Percentiles rank a stretch among this genome's conserved stretches.
phyloP scores from a whole-genome alignment of 306 rosid genomes.

The Fagus sylvatica region DNA sequence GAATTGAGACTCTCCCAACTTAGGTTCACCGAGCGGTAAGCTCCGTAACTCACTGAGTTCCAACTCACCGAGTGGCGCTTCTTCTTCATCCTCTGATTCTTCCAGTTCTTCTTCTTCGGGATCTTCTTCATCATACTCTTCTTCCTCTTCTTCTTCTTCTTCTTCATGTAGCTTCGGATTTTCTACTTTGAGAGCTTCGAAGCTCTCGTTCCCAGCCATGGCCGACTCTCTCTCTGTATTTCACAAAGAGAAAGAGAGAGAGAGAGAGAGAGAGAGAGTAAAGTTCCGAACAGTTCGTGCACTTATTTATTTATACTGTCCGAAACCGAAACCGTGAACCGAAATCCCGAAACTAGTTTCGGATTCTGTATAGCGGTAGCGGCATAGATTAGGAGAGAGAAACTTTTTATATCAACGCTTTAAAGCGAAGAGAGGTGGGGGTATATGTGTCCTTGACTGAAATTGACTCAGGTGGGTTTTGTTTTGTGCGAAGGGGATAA shows the following conservation, averaged over 20 bases:
- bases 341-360: constrained; percentile 17
- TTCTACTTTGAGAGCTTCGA: constrained; percentile 30
- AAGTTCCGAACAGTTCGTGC: constrained; percentile 33
- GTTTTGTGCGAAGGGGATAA: constrained; percentile 26
- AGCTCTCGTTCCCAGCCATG: constrained; percentile 53
- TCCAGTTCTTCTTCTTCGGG: constrained; percentile 7
- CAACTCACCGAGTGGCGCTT: constrained; percentile 23
- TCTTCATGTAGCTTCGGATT: constrained; percentile 22
- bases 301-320: constrained; percentile 28
- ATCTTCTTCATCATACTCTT: constrained; percentile 10
- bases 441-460: constrained; percentile 60
- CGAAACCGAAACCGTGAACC: constrained; percentile 30
- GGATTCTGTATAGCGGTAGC: constrained; percentile 36
- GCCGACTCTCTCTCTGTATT: constrained; percentile 31
- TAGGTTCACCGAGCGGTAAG: constrained; percentile 7
- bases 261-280: constrained; percentile 36
- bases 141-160: constrained; percentile 23
- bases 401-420: constrained; percentile 7
- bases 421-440: constrained; percentile 24
- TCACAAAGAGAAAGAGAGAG: too few species aligned
- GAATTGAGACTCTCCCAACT: constrained; percentile 17
- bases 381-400: constrained; percentile 35
- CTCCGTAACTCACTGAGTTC: constrained; percentile 25
- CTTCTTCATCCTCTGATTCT: constrained; percentile 20
- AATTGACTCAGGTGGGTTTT: constrained; percentile 66